Evolutionary conservation across 371 early-diverging fungal species (phyloP).

Genomic region (Mucor mucedo): DNA sequence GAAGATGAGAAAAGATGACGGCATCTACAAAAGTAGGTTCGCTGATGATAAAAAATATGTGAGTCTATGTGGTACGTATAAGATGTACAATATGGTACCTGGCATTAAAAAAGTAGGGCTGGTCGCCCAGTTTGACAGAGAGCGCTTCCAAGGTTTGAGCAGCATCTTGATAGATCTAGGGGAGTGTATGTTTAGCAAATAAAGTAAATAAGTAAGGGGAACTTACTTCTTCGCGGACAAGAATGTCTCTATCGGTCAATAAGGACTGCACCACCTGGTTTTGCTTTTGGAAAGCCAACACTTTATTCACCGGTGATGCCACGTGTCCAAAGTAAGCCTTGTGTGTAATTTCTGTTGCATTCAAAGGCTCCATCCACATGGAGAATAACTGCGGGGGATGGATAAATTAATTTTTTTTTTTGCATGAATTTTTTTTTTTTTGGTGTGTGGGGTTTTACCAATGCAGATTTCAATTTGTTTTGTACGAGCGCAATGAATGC

Average conservation of each 20-base stretch:
- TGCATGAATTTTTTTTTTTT: not conserved
- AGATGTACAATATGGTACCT: slow-evolving; percentile 38
- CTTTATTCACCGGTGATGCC: slow-evolving; percentile 39
- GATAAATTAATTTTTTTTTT: not conserved
- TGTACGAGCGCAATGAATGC: slow-evolving; percentile 49
- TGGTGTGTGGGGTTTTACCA: slow-evolving; percentile 37
- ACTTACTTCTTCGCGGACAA: slow-evolving; percentile 55
- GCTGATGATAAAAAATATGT: slow-evolving; percentile 8
- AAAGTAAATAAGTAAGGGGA: not conserved
- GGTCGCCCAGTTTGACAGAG: slow-evolving; percentile 56
- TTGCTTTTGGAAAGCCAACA: slow-evolving; percentile 44
- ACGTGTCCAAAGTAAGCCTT: slow-evolving; percentile 48
- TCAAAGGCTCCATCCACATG: slow-evolving; percentile 54
- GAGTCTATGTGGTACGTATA: too few relatives aligned
- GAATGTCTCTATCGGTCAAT: slow-evolving; percentile 46
- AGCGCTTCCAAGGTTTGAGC: slow-evolving; percentile 59
- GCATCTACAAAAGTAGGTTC: slow-evolving; percentile 67
- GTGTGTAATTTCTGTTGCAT: slow-evolving; percentile 38
- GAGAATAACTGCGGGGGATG: slow-evolving; percentile 41
- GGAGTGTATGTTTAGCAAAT: not conserved
- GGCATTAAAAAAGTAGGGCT: slow-evolving; percentile 56
- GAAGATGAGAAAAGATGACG: slow-evolving; percentile 63
- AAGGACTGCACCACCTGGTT: slow-evolving; percentile 38
- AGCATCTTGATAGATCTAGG: slow-evolving; percentile 65
- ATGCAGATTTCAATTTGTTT: slow-evolving; percentile 49